Percentiles rank a stretch among this genome's conserved stretches.
Conservation (phyloP, 2,329 filamentous ascomycete species). For the Fusarium torulosum region DNA sequence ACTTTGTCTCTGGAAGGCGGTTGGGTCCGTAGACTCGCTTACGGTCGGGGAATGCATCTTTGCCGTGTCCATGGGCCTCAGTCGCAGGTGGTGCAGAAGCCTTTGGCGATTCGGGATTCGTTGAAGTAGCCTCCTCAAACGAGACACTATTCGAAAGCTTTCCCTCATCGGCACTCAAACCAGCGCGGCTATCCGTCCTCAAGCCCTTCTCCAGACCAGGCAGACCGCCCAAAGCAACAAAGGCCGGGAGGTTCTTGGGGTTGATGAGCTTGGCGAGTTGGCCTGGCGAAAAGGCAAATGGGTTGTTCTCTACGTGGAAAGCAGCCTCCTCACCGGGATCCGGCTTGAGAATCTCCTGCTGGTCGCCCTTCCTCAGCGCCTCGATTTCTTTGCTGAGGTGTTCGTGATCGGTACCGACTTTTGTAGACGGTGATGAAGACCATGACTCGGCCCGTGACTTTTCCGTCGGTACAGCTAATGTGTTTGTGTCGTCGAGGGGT, state of each 20-base stretch:
- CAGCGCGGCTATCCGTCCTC: conserved; percentile 74
- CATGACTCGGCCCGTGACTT: conserved; percentile 38
- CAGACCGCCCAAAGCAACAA: conserved; percentile 80
- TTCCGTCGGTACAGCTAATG: conserved; percentile 25
- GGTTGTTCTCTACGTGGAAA: conserved; percentile 79
- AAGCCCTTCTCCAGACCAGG: conserved; percentile 80
- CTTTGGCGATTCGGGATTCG: conserved; percentile 11
- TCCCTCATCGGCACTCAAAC: conserved; percentile 80
- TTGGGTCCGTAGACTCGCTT: conserved; percentile 56
- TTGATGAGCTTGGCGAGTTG: conserved; percentile 86
- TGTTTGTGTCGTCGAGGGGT: conserved; percentile 35
- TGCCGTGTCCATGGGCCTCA: conserved; percentile 1
- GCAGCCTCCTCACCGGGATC: conserved; percentile 79
- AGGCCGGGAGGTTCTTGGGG: conserved; percentile 84
- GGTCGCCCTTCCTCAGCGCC: conserved; percentile 37
- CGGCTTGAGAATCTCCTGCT: conserved; percentile 64
- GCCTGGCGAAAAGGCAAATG: conserved; percentile 84
- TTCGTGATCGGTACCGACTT: conserved; percentile 38
- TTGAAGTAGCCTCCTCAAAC: conserved; percentile 72
- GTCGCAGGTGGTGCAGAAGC: background rate
- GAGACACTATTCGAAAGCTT: conserved; percentile 70
- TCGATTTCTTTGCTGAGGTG: conserved; percentile 22
- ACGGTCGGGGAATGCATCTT: conserved; percentile 34
- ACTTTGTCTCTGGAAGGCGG: conserved; percentile 70
- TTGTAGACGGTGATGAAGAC: conserved; percentile 37